A percentile compares a stretch with the other conserved stretches of the same genome.
Conservation (phyloP, 2,329 filamentous ascomycete genomes). For the Pseudocercospora eumusae region DNA sequence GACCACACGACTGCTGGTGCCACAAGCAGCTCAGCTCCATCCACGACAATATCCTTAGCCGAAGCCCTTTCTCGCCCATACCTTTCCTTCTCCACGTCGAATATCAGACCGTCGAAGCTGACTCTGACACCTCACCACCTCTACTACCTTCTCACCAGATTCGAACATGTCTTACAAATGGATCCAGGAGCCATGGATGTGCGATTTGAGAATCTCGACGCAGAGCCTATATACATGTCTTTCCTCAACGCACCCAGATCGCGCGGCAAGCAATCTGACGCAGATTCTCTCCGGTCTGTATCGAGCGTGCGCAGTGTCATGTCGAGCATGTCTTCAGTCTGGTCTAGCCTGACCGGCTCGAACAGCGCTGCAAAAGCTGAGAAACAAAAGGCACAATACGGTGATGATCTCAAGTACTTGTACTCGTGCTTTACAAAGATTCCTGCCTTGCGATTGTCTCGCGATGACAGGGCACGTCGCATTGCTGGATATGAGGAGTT, state of each 20-base stretch:
- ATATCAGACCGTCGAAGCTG: constrained; percentile 84
- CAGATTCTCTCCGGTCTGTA: constrained; percentile 89
- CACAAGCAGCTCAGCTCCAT: constrained; percentile 61
- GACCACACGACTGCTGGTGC: constrained; percentile 40
- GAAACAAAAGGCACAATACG: constrained; percentile 81
- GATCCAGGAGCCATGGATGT: constrained; percentile 95
- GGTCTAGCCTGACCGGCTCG: constrained; percentile 83
- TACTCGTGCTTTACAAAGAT: constrained; percentile 99
- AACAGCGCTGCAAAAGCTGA: constrained; percentile 81
- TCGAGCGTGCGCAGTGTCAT: constrained; percentile 96
- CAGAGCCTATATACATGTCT: constrained; percentile 87
- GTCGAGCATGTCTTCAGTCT: constrained; percentile 92
- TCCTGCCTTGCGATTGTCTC: constrained; percentile 81
- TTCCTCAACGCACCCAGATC: constrained; percentile 84
- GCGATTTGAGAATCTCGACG: constrained; percentile 87
- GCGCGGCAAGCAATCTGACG: constrained; percentile 76
- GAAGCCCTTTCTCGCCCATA: constrained; percentile 84
- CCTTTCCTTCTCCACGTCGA: constrained; percentile 74
- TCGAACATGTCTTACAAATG: constrained; percentile 81
- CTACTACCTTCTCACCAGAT: constrained; percentile 92
- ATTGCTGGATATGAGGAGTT: constrained; percentile 97
- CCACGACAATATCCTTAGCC: constrained; percentile 72
- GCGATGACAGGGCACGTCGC: constrained; percentile 87
- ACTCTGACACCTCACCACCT: constrained; percentile 94
- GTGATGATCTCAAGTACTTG: constrained; percentile 89